Base-by-base conservation (phyloP, 1,139 yeast genomes). In the Blastobotrys persicus region DNA sequence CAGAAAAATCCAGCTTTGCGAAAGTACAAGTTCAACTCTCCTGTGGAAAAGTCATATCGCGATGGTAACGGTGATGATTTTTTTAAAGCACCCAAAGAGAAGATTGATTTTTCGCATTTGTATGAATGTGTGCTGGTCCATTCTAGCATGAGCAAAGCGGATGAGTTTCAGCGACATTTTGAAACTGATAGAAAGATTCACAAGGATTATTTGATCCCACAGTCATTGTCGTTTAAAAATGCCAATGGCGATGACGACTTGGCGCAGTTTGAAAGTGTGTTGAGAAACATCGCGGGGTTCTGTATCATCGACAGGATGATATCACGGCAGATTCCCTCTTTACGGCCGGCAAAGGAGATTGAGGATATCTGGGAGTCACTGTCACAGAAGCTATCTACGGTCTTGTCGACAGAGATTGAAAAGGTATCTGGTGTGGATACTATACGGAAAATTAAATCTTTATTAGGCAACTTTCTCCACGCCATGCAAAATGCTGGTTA, bases 91-190 rank as follows among this genome's bases (percentile, higher is more conserved):
- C 33, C 37, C 18, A 26, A 28, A 28, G 41, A 34, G 17, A 43
- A 46, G 13, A 74, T 85, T 31, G 82, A 83, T 50, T 68, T 89
- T 47, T 77, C 82, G 13, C 85, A 89, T 11, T 72, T 92, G 19
- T 87, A 81, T 64, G 97, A 92, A 67, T 84, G 95, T 4, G 79
- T 88, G 19, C 73, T 91, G 60, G 95, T 92, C 0, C 91, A 85
- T 63, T 80, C 81, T 49, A 83, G 91, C 4, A 74, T 91, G 46
- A 81, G 84, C 43, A 85, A 84, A 62, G 70, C 77, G 6, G 81
- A 79, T 5, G 76, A 77, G 47, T 75, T 92, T 48, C 74, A 80
- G 42, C 72, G 75, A 23, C 80, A 81, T 52, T 84, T 85, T 59
- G 79, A 81, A 51, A 85, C 81, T 55, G 96, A 88, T 65, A 75